phyloP scores from a whole-genome alignment of 345 rosid species.

The Fremontodendron californicum region DNA sequence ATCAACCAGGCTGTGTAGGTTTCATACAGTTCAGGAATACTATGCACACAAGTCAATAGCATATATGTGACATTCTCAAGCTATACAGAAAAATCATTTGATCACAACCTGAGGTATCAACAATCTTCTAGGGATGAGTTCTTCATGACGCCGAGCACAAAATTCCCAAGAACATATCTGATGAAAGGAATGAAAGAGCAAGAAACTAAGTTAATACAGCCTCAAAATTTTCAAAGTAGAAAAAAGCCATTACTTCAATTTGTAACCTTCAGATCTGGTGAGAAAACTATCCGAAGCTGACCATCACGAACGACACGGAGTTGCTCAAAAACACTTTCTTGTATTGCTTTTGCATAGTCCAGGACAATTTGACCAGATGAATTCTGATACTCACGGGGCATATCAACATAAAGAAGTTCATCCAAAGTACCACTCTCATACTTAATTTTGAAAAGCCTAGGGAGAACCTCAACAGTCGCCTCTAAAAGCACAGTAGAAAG shows the following conservation, averaged over 20 bases:
- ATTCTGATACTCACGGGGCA: conserved; percentile 91
- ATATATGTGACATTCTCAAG: not conserved
- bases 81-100: not conserved
- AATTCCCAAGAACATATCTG: conserved; percentile 98
- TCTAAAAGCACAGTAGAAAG: conserved; percentile 42
- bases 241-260: not conserved
- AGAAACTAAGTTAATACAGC: not conserved
- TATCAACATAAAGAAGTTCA: conserved; percentile 92
- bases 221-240: not conserved
- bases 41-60: not conserved
- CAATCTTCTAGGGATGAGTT: conserved; percentile 88
- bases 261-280: conserved; percentile 85
- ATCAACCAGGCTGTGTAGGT: not conserved
- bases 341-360: conserved; percentile 98
- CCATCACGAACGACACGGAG: conserved; percentile 99
- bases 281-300: conserved; percentile 87
- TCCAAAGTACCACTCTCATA: conserved; percentile 98
- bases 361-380: conserved; percentile 90
- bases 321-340: conserved; percentile 98
- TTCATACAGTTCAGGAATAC: not conserved
- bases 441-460: conserved; percentile 96
- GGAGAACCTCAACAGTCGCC: conserved; percentile 96
- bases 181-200: conserved; percentile 7
- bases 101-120: conserved; percentile 80
- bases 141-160: conserved; percentile 98